A percentile compares a stretch with the other conserved stretches of the same genome.
These are phyloP conservation scores for Fagopyrum homotropicum DNA, from an alignment of 148 eudicot genomes.

Conservation along the genomic window DNA sequence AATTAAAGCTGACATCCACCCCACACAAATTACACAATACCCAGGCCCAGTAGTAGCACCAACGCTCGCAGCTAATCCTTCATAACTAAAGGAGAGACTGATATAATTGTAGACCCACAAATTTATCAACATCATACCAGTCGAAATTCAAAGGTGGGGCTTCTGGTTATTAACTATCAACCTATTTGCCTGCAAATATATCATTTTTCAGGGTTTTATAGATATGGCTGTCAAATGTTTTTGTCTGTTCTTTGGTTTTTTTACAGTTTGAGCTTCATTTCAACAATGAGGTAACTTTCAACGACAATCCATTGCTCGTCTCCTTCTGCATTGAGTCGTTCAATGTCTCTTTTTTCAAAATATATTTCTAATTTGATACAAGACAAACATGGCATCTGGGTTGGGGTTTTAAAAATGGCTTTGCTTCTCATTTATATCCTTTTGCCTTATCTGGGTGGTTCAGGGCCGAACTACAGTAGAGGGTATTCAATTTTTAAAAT, in stretches of 20 bases:
- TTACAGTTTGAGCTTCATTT: not conserved
- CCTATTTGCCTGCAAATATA: not conserved
- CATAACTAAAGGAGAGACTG: no score
- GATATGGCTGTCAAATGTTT: not conserved
- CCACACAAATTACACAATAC: not conserved
- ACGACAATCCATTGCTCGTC: not conserved
- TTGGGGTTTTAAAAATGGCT: not conserved
- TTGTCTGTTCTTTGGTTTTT: constrained; percentile 2
- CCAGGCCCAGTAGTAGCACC: not conserved
- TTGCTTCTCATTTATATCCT: constrained; percentile 2
- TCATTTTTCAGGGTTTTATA: not conserved
- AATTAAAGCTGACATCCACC: constrained; percentile 8
- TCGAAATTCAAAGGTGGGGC: not conserved
- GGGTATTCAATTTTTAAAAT: not conserved
- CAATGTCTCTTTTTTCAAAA: not conserved
- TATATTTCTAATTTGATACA: not conserved
- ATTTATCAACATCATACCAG: not conserved
- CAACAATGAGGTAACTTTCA: not conserved
- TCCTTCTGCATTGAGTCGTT: constrained; percentile 5
- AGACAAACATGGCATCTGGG: not conserved
- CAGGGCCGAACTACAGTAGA: not conserved
- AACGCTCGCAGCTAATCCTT: not conserved
- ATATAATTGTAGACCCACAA: not conserved
- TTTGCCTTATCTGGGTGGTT: constrained; percentile 7
- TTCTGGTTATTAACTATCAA: not conserved